These are phyloP conservation scores for Cladosporium sp. DNA, from an alignment of 2,329 filamentous ascomycete genomes.

Conservation along the genomic window DNA sequence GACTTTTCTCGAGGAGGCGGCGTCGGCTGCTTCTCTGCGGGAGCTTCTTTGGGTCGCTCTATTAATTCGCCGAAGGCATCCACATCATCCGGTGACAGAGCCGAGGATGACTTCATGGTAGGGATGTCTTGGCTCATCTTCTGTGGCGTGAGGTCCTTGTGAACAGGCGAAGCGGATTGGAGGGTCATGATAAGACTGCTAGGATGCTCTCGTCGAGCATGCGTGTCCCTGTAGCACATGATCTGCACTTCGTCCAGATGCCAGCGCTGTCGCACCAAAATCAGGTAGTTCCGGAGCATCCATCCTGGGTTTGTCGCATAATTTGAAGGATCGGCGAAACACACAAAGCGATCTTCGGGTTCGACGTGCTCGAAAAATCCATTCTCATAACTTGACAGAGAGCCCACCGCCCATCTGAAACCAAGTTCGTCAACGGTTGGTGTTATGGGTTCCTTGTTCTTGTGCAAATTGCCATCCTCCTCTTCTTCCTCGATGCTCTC, in stretches of 20 bases:
- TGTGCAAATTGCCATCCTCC: conserved; percentile 35
- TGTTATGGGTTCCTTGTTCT: conserved; percentile 46
- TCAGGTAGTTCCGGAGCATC: conserved; percentile 84
- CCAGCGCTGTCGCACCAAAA: conserved; percentile 80
- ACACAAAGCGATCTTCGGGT: conserved; percentile 73
- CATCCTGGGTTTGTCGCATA: conserved; percentile 85
- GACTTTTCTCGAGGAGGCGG: conserved; percentile 34
- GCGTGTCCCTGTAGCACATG: conserved; percentile 84
- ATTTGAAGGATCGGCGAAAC: conserved; percentile 89
- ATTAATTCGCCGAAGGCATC: conserved; percentile 31
- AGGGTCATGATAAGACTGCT: conserved; percentile 75
- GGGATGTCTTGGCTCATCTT: conserved; percentile 22
- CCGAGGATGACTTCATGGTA: conserved; percentile 23
- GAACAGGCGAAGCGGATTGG: conserved; percentile 47
- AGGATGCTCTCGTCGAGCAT: conserved; percentile 70
- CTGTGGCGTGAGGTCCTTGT: conserved; percentile 20
- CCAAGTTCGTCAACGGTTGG: conserved; percentile 52
- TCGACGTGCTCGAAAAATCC: conserved; percentile 77
- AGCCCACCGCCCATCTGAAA: conserved; percentile 73
- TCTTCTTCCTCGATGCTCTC: conserved; percentile 30
- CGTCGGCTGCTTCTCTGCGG: conserved; percentile 15
- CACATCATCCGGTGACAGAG: conserved; percentile 27
- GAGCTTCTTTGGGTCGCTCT: conserved; percentile 17
- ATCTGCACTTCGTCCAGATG: conserved; percentile 73
- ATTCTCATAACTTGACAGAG: conserved; percentile 72